These are phyloP conservation scores for Diaporthe capsici DNA, from an alignment of 2,329 filamentous ascomycete genomes.

Conservation along the genomic window DNA sequence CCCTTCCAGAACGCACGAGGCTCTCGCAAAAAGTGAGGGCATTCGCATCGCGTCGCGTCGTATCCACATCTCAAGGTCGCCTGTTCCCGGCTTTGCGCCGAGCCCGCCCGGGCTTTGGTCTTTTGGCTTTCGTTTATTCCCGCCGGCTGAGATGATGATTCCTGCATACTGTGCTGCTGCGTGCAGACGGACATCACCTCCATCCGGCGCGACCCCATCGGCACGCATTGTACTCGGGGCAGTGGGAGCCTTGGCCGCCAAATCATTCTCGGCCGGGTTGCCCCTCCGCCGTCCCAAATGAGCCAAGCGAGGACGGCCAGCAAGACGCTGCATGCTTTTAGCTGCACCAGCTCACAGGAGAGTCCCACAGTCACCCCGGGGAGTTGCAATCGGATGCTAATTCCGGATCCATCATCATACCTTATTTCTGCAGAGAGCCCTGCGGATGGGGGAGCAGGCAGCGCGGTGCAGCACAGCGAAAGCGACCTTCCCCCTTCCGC, in stretches of 20 bases:
- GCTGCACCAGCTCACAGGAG: not conserved
- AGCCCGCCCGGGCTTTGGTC: not conserved
- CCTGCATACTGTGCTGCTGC: not conserved
- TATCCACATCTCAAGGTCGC: not conserved
- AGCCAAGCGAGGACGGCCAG: slow-evolving; percentile 9
- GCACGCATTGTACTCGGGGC: not conserved
- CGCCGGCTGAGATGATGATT: not conserved
- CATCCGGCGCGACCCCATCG: not conserved
- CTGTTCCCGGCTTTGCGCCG: not conserved
- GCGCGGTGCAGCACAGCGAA: not conserved
- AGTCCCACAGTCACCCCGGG: slow-evolving; percentile 1
- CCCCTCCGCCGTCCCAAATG: not conserved
- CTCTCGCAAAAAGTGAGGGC: not conserved
- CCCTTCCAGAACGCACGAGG: not conserved
- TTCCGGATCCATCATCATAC: slow-evolving; percentile 30
- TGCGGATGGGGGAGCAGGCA: not conserved
- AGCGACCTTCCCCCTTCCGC: not conserved
- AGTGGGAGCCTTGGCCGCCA: not conserved
- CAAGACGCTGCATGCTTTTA: slow-evolving; percentile 3
- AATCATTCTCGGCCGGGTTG: not conserved
- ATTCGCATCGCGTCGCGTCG: not conserved
- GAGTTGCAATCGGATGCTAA: slow-evolving; percentile 15
- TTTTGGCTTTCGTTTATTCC: not conserved
- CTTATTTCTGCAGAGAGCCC: slow-evolving; percentile 2
- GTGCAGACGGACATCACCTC: not conserved